A percentile compares a stretch with the other conserved stretches of the same genome.
These are phyloP conservation scores for Citrus glauca DNA, from an alignment of 345 rosid species.

Conservation along the genomic window DNA sequence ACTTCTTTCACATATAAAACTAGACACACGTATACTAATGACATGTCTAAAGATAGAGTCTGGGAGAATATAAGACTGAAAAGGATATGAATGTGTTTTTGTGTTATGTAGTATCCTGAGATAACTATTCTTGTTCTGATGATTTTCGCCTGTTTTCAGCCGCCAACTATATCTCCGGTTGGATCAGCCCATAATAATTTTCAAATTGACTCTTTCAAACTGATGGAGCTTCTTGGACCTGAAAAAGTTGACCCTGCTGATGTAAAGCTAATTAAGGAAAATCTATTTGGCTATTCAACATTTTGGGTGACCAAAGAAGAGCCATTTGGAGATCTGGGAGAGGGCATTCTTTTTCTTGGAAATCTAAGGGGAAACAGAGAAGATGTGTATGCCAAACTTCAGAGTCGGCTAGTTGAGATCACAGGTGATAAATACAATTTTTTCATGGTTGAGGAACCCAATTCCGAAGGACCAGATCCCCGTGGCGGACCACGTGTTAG, in stretches of 20 bases:
- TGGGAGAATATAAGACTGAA: not conserved
- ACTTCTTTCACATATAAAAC: not conserved
- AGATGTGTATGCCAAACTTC: slow-evolving; percentile 79
- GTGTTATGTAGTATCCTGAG: not conserved
- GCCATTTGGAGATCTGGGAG: slow-evolving; percentile 88
- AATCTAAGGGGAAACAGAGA: slow-evolving; percentile 82
- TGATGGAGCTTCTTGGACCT: slow-evolving; percentile 96
- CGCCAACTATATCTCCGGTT: slow-evolving; percentile 54
- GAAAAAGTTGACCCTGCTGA: slow-evolving; percentile 87
- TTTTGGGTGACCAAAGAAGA: slow-evolving; percentile 98
- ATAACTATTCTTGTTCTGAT: slow-evolving; percentile 11
- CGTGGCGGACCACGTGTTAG: slow-evolving; percentile 96
- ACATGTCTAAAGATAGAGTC: not conserved
- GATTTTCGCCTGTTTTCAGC: slow-evolving; percentile 40
- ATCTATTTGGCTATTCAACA: slow-evolving; percentile 83
- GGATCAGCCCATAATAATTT: slow-evolving; percentile 66
- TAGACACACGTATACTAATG: not conserved
- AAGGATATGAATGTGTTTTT: slow-evolving; percentile 1
- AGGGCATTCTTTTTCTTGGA: slow-evolving; percentile 87
- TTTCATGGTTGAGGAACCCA: slow-evolving; percentile 96
- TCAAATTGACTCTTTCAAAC: slow-evolving; percentile 86
- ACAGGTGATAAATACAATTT: slow-evolving; percentile 74
- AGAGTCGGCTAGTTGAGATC: slow-evolving; percentile 56
- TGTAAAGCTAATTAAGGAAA: slow-evolving; percentile 78
- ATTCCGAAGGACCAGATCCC: slow-evolving; percentile 85